Conservation (phyloP, 805 yeast genomes). For the Torulaspora microellipsoides region DNA sequence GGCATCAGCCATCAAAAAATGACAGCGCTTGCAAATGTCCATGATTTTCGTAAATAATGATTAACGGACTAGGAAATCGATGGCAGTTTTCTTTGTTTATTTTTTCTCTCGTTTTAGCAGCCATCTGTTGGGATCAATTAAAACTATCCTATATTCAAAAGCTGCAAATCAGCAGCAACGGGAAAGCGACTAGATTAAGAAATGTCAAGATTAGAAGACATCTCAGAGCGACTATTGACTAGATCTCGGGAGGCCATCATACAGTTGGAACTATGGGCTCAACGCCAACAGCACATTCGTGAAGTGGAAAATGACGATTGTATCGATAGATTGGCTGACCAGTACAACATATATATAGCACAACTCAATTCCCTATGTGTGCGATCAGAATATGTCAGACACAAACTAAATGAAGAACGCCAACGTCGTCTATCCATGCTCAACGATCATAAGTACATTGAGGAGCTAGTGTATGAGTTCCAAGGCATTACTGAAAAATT, state of each 20-base stretch:
- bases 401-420: conserved; percentile 15
- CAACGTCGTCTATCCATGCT: conserved; percentile 2
- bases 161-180: too few species aligned
- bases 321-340: conserved; percentile 9
- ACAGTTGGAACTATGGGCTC: conserved; percentile 30
- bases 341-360: conserved; percentile 23
- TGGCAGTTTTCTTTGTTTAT: conserved; percentile 1
- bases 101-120: neutral
- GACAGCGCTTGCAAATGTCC: too few species aligned
- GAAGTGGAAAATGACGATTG: conserved; percentile 8
- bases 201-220: conserved; percentile 19
- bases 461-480: conserved; percentile 26
- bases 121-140: too few species aligned
- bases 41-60: too few species aligned
- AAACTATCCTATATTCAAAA: too few species aligned
- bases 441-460: conserved; percentile 17
- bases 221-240: conserved; percentile 24
- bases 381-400: conserved; percentile 23
- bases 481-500: conserved; percentile 24
- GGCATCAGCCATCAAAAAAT: too few species aligned
- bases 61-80: neutral
- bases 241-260: conserved; percentile 31
- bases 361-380: conserved; percentile 28
- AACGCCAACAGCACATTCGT: conserved; percentile 19
- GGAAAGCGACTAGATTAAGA: too few species aligned